Conservation (phyloP, 371 early-diverging fungal genomes). For the Dentiscutata heterogama region DNA sequence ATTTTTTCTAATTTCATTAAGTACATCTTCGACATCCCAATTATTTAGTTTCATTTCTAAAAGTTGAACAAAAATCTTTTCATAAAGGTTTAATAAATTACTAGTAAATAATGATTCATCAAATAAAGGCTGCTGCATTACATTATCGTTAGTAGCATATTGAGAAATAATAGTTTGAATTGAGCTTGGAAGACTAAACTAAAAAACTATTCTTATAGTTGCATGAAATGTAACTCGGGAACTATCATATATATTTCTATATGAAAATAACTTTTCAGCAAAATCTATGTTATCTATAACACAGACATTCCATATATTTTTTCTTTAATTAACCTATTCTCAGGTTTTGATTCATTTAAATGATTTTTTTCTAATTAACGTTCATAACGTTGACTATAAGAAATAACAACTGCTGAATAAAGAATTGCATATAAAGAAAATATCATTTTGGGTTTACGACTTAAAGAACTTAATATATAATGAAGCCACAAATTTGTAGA, state of each 20-base stretch:
- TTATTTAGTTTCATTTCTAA: background rate
- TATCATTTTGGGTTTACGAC: constrained; percentile 5
- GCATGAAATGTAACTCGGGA: background rate
- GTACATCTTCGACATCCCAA: background rate
- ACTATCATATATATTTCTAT: constrained; percentile 6
- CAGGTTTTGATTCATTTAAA: background rate
- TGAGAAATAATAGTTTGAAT: background rate
- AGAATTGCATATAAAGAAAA: constrained; percentile 1
- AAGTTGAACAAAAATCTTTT: background rate
- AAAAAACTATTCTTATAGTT: constrained; percentile 6
- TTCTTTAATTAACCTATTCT: background rate
- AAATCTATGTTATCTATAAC: constrained; percentile 37
- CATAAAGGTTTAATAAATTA: background rate
- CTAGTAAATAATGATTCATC: background rate
- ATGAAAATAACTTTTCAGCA: background rate
- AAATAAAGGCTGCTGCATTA: background rate
- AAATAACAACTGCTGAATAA: constrained; percentile 7
- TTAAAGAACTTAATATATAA: constrained; percentile 5
- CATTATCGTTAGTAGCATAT: background rate
- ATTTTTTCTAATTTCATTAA: background rate
- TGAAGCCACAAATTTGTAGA: constrained; percentile 14
- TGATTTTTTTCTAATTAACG: background rate
- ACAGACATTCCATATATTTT: constrained; percentile 21
- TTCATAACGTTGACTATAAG: constrained; percentile 1
- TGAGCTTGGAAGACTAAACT: background rate